These are phyloP conservation scores for Geotrichum cucujoidarum DNA, from an alignment of 1,139 yeast species.

Conservation along the genomic window DNA sequence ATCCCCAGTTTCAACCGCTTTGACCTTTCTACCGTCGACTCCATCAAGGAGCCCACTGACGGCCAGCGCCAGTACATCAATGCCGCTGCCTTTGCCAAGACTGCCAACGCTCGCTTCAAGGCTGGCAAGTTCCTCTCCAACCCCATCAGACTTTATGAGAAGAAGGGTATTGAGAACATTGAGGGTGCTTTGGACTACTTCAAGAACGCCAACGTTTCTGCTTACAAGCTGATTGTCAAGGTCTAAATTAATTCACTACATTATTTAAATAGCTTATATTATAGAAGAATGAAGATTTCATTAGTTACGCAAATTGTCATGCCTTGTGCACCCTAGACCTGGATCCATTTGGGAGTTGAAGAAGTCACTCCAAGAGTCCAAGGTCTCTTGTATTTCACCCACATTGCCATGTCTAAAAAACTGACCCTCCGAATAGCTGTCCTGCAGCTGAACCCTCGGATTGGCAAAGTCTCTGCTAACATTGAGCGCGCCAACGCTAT, in stretches of 20 bases:
- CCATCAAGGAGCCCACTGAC: conserved; percentile 1
- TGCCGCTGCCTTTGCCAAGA: conserved; percentile 4
- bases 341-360: no score
- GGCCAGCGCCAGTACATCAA: conserved; percentile 11
- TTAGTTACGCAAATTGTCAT: no score
- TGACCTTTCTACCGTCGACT: background rate
- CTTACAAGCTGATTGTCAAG: conserved; percentile 11
- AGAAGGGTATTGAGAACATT: conserved; percentile 14
- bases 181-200: conserved; percentile 13
- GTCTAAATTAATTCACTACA: no score
- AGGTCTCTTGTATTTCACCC: background rate
- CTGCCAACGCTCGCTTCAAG: conserved; percentile 4
- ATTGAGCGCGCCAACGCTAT: conserved; percentile 45
- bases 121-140: conserved; percentile 9
- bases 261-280: no score
- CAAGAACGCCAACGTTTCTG: conserved; percentile 13
- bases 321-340: no score
- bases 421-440: conserved; percentile 52
- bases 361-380: no score
- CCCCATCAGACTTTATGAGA: conserved; percentile 5
- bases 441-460: conserved; percentile 61
- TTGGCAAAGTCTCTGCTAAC: conserved; percentile 58
- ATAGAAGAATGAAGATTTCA: no score
- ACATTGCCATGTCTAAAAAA: background rate
- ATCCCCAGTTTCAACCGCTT: conserved; percentile 3